Percentiles rank a stretch among this genome's conserved stretches.
These are phyloP conservation scores for Bonia amplexicaulis DNA, from an alignment of 176 grass and related monocot species.

Conservation along the genomic window DNA sequence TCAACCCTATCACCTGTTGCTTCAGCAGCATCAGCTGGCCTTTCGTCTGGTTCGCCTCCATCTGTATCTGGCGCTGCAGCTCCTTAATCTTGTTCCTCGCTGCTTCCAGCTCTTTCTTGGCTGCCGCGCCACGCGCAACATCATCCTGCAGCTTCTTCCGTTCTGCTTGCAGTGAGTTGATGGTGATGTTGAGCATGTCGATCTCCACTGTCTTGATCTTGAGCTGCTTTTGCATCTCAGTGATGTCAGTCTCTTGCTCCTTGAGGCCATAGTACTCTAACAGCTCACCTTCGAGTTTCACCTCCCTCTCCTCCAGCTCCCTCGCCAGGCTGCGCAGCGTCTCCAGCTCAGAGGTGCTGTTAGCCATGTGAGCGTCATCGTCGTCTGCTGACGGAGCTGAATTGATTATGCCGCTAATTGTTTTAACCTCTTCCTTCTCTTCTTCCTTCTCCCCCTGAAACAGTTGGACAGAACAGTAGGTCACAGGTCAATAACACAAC, in stretches of 20 bases:
- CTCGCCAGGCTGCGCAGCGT: slow-evolving; percentile 49
- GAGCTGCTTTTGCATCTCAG: slow-evolving; percentile 84
- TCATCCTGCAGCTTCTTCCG: slow-evolving; percentile 82
- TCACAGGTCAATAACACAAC: background rate
- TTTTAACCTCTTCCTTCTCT: slow-evolving; percentile 85
- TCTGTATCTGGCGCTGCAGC: slow-evolving; percentile 78
- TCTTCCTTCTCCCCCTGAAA: slow-evolving; percentile 57
- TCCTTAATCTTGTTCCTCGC: slow-evolving; percentile 78
- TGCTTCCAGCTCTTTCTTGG: slow-evolving; percentile 52
- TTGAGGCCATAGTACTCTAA: slow-evolving; percentile 93
- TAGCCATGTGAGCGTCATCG: slow-evolving; percentile 47
- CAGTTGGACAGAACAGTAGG: background rate
- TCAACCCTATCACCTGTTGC: slow-evolving; percentile 74
- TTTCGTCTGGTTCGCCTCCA: slow-evolving; percentile 73
- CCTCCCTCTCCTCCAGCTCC: slow-evolving; percentile 83
- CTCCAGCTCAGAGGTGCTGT: slow-evolving; percentile 50
- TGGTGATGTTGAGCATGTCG: slow-evolving; percentile 67
- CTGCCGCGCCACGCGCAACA: background rate
- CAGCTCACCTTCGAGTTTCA: slow-evolving; percentile 73
- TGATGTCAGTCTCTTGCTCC: slow-evolving; percentile 71
- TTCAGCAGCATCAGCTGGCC: slow-evolving; percentile 79
- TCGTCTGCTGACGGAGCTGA: slow-evolving; percentile 26
- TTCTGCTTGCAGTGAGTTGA: slow-evolving; percentile 67
- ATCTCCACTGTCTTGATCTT: slow-evolving; percentile 75
- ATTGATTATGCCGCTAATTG: slow-evolving; percentile 70